These are phyloP conservation scores for Penicillium canescens DNA, from an alignment of 495 filamentous ascomycete genomes.

Conservation along the genomic window DNA sequence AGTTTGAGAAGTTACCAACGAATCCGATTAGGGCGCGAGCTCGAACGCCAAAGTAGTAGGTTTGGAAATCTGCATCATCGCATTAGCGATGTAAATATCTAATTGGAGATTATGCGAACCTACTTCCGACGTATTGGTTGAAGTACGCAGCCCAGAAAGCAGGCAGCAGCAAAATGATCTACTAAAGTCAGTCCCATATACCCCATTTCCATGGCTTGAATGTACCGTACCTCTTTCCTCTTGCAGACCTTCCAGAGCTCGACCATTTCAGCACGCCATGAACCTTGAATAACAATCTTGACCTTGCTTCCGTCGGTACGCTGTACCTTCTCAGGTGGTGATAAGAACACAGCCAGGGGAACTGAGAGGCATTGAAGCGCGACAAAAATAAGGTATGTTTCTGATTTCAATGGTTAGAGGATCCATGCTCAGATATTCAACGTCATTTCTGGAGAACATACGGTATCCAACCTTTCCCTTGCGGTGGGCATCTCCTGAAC, in stretches of 20 bases:
- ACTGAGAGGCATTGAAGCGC: constrained; percentile 57
- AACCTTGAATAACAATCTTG: constrained; percentile 41
- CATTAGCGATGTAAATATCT: constrained; percentile 4
- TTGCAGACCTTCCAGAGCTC: constrained; percentile 31
- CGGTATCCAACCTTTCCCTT: constrained; percentile 31
- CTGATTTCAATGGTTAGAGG: neutral
- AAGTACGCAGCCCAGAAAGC: constrained; percentile 44
- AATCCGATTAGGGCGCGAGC: constrained; percentile 40
- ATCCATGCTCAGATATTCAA: neutral
- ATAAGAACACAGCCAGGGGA: constrained; percentile 53
- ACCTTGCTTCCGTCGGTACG: constrained; percentile 56
- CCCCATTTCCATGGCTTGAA: neutral
- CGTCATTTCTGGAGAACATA: constrained; percentile 4
- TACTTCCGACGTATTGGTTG: constrained; percentile 37
- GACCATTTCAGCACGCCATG: constrained; percentile 35
- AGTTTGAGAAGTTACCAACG: constrained; percentile 33
- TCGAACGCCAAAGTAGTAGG: constrained; percentile 40
- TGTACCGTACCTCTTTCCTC: constrained; percentile 24
- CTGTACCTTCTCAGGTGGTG: constrained; percentile 54
- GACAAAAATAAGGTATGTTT: constrained; percentile 60
- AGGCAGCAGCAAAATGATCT: constrained; percentile 34
- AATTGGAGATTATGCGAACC: neutral
- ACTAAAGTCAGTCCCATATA: neutral
- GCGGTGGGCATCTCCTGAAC: constrained; percentile 15
- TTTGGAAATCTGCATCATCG: constrained; percentile 26